These are phyloP conservation scores for Puccinia coronata DNA, from an alignment of 1,284 basidiomycete species.

Conservation along the genomic window DNA sequence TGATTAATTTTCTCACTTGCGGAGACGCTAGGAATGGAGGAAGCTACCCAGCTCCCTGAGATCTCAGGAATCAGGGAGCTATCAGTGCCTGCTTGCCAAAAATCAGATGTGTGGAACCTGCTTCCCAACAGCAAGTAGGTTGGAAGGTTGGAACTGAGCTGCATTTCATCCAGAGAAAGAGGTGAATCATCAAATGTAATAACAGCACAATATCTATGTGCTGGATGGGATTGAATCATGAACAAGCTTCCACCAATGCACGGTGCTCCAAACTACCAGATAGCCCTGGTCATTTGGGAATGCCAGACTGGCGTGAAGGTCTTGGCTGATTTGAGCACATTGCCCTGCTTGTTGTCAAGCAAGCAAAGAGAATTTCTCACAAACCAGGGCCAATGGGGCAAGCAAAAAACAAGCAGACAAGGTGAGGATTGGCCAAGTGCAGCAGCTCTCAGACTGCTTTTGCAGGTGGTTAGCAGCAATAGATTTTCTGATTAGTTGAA, in stretches of 20 bases:
- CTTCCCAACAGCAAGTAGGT: no score
- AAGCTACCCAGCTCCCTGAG: no score
- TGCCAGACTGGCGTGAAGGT: slow-evolving; percentile 29
- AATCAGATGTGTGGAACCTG: no score
- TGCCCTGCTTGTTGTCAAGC: slow-evolving; percentile 26
- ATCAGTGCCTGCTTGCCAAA: no score
- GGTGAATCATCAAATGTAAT: no score
- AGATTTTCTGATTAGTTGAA: slow-evolving; percentile 46
- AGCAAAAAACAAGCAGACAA: slow-evolving; percentile 38
- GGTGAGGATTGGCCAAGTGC: background rate
- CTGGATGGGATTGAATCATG: background rate
- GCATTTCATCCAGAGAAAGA: no score
- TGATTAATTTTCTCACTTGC: no score
- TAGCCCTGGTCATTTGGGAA: slow-evolving; percentile 38
- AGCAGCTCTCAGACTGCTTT: background rate
- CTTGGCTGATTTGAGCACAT: slow-evolving; percentile 24
- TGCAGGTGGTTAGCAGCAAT: slow-evolving; percentile 21
- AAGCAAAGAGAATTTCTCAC: slow-evolving; percentile 19
- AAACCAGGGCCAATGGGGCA: slow-evolving; percentile 40
- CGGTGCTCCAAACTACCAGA: slow-evolving; percentile 29
- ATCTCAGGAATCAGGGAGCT: no score
- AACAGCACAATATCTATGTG: background rate
- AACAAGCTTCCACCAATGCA: slow-evolving; percentile 39
- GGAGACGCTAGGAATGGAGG: no score
- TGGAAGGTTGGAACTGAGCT: no score